Evolutionary conservation across 2,329 filamentous ascomycete genomes (phyloP).

Genomic region (Hysterium pulicare): DNA sequence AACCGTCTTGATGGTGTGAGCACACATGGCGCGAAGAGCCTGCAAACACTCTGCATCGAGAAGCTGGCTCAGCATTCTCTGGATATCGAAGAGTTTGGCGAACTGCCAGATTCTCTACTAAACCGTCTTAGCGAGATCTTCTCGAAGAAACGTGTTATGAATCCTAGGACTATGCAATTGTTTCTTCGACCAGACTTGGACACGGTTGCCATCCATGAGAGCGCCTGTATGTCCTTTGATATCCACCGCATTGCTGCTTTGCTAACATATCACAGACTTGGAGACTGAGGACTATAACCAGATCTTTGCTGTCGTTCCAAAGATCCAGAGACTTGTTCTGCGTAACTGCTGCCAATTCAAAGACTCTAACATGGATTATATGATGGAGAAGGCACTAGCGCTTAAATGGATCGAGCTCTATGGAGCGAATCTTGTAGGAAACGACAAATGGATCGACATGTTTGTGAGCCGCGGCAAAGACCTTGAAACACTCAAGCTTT

Average conservation of each 20-base stretch:
- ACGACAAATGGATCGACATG: constrained; percentile 69
- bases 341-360: constrained; percentile 91
- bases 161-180: constrained; percentile 46
- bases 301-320: constrained; percentile 73
- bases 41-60: constrained; percentile 63
- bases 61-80: constrained; percentile 62
- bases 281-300: constrained; percentile 72
- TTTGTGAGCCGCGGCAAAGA: constrained; percentile 63
- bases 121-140: constrained; percentile 61
- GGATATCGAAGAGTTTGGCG: constrained; percentile 63
- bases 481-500: constrained; percentile 70
- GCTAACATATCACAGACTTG: constrained; percentile 50
- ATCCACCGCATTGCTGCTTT: constrained; percentile 49
- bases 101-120: constrained; percentile 56
- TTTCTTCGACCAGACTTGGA: constrained; percentile 53
- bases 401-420: constrained; percentile 76
- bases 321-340: constrained; percentile 67
- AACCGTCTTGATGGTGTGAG: constrained; percentile 75
- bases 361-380: constrained; percentile 75
- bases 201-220: constrained; percentile 59
- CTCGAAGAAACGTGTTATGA: constrained; percentile 60
- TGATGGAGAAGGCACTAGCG: constrained; percentile 66
- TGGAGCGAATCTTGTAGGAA: constrained; percentile 77
- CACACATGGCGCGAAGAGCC: constrained; percentile 62
- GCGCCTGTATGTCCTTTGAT: constrained; percentile 46